Percentiles rank a stretch among this genome's conserved stretches.
Evolutionary conservation across 805 yeast species (phyloP).

Genomic region (Starmerella tilneyi): DNA sequence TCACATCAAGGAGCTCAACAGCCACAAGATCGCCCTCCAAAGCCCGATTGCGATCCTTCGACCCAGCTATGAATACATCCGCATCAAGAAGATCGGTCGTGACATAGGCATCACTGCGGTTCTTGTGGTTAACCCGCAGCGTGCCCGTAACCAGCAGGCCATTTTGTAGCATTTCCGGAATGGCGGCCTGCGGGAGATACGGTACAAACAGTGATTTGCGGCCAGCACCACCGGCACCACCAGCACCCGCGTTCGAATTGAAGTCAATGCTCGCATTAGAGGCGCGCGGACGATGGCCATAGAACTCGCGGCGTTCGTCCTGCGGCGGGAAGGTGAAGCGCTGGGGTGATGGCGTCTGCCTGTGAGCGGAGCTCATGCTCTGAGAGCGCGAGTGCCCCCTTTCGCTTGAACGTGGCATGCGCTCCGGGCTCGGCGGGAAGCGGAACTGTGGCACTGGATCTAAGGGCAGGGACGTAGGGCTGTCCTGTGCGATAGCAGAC

Average conservation of each 20-base stretch:
- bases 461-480: background rate
- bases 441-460: conserved; percentile 36
- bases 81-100: conserved; percentile 91
- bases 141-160: conserved; percentile 90
- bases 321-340: conserved; percentile 23
- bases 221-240: conserved; percentile 5
- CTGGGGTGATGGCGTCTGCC: conserved; percentile 23
- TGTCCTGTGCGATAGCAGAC: background rate
- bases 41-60: conserved; percentile 96
- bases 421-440: conserved; percentile 40
- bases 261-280: conserved; percentile 18
- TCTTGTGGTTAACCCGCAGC: conserved; percentile 87
- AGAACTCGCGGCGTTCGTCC: conserved; percentile 1
- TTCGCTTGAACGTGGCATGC: background rate
- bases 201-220: conserved; percentile 80
- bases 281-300: conserved; percentile 18
- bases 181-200: conserved; percentile 82
- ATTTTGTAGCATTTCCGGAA: conserved; percentile 79
- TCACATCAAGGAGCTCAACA: conserved; percentile 84
- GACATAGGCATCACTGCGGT: conserved; percentile 96
- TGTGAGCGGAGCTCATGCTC: conserved; percentile 19
- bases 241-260: conserved; percentile 2
- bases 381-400: conserved; percentile 19
- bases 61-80: conserved; percentile 94
- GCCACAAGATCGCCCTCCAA: conserved; percentile 95